Conservation (phyloP, 192 early-diverging fungal genomes). For the Pilaira anomala region DNA sequence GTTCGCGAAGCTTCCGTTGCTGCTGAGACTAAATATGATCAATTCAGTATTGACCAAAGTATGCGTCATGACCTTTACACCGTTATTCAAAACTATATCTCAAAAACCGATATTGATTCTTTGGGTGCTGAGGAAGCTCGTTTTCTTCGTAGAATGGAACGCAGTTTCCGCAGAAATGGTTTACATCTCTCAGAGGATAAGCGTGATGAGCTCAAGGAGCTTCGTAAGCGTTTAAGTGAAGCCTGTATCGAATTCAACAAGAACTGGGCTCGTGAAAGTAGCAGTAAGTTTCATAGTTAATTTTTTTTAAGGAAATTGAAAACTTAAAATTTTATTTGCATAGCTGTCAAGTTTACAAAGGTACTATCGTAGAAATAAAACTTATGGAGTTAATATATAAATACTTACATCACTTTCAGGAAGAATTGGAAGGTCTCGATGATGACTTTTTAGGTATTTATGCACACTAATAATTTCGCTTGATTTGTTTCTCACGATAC, state of each 20-base stretch:
- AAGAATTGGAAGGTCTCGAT: slow-evolving; percentile 72
- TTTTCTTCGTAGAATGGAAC: slow-evolving; percentile 64
- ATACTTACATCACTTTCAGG: slow-evolving; percentile 1
- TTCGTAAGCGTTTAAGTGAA: slow-evolving; percentile 67
- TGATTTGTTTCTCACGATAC: too few species aligned
- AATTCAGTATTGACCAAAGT: slow-evolving; percentile 61
- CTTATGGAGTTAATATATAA: not conserved
- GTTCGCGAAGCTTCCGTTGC: slow-evolving; percentile 66
- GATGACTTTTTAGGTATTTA: slow-evolving; percentile 59
- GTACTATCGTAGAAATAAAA: too few species aligned
- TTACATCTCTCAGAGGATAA: slow-evolving; percentile 60
- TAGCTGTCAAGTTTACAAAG: slow-evolving; percentile 50
- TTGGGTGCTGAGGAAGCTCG: slow-evolving; percentile 65
- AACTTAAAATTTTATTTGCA: slow-evolving; percentile 12
- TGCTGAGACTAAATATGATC: slow-evolving; percentile 59
- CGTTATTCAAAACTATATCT: slow-evolving; percentile 50
- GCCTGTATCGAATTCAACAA: slow-evolving; percentile 69
- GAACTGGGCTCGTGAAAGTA: slow-evolving; percentile 67
- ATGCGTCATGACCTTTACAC: slow-evolving; percentile 66
- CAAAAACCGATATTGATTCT: slow-evolving; percentile 41
- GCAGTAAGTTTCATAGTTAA: slow-evolving; percentile 43
- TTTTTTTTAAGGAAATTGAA: slow-evolving; percentile 27
- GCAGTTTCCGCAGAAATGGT: slow-evolving; percentile 68
- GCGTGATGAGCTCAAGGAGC: slow-evolving; percentile 56
- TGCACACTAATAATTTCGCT: too few species aligned